Percentiles rank a stretch among this genome's conserved stretches.
Conservation (phyloP, 1,139 yeast species). For the Chernovozyma aurita region DNA sequence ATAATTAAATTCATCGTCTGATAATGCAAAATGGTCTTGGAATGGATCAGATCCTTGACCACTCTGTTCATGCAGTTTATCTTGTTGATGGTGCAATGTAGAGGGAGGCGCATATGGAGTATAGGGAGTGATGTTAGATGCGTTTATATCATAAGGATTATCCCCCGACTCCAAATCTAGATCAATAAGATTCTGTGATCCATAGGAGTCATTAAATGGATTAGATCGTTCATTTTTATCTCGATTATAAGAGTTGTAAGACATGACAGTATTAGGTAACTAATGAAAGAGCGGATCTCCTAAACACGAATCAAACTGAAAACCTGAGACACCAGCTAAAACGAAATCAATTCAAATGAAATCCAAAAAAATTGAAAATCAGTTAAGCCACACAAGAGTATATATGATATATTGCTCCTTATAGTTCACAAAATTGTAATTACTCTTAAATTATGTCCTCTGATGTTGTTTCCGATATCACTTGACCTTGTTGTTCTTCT, state of each 20-base stretch:
- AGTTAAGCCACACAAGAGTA: too few species aligned
- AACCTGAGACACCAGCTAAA: too few species aligned
- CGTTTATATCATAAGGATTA: constrained; percentile 9
- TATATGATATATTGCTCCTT: too few species aligned
- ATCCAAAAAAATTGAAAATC: too few species aligned
- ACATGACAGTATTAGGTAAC: neutral
- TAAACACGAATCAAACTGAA: too few species aligned
- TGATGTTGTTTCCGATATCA: too few species aligned
- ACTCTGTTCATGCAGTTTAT: too few species aligned
- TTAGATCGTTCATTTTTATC: constrained; percentile 8
- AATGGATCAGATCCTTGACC: constrained; percentile 30
- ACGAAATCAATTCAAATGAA: too few species aligned
- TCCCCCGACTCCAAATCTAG: constrained; percentile 18
- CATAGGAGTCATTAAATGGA: constrained; percentile 19
- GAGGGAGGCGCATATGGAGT: constrained; percentile 3
- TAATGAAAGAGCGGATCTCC: too few species aligned
- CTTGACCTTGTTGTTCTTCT: too few species aligned
- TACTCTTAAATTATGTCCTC: too few species aligned
- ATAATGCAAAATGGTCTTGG: constrained; percentile 31
- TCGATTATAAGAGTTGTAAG: constrained; percentile 5
- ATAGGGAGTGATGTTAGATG: neutral
- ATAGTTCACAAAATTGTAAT: too few species aligned
- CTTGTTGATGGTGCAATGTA: constrained; percentile 1
- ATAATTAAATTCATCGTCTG: constrained; percentile 28
- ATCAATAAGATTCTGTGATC: constrained; percentile 25